Base-by-base conservation (phyloP, 495 filamentous ascomycete species). In the Cercophora sp. region DNA sequence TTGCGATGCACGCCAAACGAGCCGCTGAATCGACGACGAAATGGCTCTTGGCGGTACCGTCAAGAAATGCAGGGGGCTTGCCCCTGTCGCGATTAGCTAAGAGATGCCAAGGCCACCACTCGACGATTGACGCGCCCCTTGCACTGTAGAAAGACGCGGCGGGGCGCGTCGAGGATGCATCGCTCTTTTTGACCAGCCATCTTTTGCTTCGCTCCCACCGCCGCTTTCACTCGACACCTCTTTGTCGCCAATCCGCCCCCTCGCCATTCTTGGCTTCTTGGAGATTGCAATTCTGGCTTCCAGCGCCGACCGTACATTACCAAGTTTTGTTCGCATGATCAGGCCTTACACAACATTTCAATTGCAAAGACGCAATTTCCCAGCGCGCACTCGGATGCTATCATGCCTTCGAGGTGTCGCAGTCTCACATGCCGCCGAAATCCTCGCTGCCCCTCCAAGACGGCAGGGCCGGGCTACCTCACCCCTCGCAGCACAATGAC, bases 391-490 rank as follows among this genome's bases (percentile, higher is more conserved):
- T 32, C 29, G 13, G 31, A 58, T 54, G 48, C 52, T 62, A 67
- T 62, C 59, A 67, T 67, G 64, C 64, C 62, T 67, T 64, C 60
- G 55, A 59, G 62, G 55, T 59, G 52, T 58, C 54, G 52, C 50
- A 48, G 45, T 58, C 50, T 60, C 62, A 49, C 53, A 67, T 67
- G 64, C 57, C 59, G 59, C 59, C 64, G 60, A 57, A 60, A 54
- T 59, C 62, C 55, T 59, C 62, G 57, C 58, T 60, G 58, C 58
- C 53, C 56, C 51, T 57, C 52, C 59, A 49, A 58, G 58, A 61
- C 58, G 63, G 63, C 70, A 73, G 73, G 67, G 72, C 64, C 75
- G 67, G 69, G 70, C 68, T 57, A 32, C 53, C 60, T 66, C 67
- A 61, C 72, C 77, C 58, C 4, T 39, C 24, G 47, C 52, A 44